Conservation (phyloP, 441 rosid species). For the Corymbia citriodora region DNA sequence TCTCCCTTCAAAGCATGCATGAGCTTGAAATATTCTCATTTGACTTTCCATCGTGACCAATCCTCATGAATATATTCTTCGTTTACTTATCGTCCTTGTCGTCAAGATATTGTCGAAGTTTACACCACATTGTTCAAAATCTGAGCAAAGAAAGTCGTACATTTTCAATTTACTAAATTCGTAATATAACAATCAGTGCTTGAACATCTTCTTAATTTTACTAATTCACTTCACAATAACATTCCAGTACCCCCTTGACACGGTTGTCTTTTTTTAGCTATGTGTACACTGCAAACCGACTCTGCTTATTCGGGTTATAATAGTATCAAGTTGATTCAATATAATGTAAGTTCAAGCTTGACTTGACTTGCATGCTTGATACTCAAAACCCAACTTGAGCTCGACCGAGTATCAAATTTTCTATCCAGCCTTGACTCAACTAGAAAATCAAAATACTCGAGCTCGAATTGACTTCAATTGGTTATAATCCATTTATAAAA, state of each 20-base stretch:
- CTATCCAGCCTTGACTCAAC: not conserved
- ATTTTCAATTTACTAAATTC: not conserved
- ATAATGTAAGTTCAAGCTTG: not conserved
- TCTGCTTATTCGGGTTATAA: not conserved
- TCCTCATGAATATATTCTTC: not conserved
- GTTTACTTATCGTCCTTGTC: not conserved
- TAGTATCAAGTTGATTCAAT: not conserved
- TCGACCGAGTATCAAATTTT: rapidly evolving
- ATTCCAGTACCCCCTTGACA: not conserved
- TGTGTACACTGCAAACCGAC: not conserved
- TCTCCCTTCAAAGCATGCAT: not conserved
- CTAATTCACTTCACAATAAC: not conserved
- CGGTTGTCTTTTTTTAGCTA: not conserved
- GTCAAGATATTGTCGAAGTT: not conserved
- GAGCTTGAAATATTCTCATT: not conserved
- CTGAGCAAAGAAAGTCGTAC: not conserved
- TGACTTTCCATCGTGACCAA: not conserved
- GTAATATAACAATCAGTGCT: not conserved
- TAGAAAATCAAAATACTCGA: not conserved
- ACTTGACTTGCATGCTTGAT: not conserved
- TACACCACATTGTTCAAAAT: not conserved
- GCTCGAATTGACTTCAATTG: not conserved
- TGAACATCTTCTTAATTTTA: not conserved
- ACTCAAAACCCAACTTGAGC: not conserved
- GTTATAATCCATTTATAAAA: not conserved